These are phyloP conservation scores for Colletotrichum lindemuthianum DNA, from an alignment of 2,329 filamentous ascomycete species.

Conservation along the genomic window DNA sequence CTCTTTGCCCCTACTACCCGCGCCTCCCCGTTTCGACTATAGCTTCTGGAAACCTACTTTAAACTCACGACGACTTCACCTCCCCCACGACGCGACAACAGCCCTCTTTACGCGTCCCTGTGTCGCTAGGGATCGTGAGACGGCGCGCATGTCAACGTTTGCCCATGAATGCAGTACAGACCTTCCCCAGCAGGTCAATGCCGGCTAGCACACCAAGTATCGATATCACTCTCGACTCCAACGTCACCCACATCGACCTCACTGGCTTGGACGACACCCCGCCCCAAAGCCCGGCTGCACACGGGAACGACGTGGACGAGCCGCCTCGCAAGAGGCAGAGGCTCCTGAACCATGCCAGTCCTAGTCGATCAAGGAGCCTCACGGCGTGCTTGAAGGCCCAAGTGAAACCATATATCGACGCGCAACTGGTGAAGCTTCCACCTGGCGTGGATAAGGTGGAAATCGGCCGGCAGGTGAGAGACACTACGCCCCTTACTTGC, in stretches of 20 bases:
- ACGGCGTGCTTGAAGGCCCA: slow-evolving; percentile 43
- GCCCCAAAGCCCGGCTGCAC: slow-evolving; percentile 17
- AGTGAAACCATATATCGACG: slow-evolving; percentile 46
- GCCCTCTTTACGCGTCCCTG: not conserved
- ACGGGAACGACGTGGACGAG: slow-evolving; percentile 24
- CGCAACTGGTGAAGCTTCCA: slow-evolving; percentile 40
- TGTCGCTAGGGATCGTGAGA: not conserved
- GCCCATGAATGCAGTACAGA: not conserved
- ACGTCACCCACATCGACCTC: slow-evolving; percentile 43
- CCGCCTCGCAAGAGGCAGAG: slow-evolving; percentile 46
- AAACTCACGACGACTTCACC: no score
- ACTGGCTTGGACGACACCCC: slow-evolving; percentile 37
- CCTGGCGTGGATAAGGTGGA: slow-evolving; percentile 39
- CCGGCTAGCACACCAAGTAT: not conserved
- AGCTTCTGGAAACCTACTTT: no score
- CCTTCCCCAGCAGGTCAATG: not conserved
- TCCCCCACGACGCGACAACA: no score
- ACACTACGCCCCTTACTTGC: slow-evolving; percentile 27
- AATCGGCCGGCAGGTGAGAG: slow-evolving; percentile 45
- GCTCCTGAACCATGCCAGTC: slow-evolving; percentile 37
- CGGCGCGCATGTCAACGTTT: not conserved
- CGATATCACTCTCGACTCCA: not conserved
- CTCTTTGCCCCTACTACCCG: no score
- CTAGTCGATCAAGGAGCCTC: slow-evolving; percentile 32
- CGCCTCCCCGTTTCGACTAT: no score